Evolutionary conservation across 1,139 yeast genomes (phyloP).

Genomic region (Hemisphaericaspora xylanilytica): DNA sequence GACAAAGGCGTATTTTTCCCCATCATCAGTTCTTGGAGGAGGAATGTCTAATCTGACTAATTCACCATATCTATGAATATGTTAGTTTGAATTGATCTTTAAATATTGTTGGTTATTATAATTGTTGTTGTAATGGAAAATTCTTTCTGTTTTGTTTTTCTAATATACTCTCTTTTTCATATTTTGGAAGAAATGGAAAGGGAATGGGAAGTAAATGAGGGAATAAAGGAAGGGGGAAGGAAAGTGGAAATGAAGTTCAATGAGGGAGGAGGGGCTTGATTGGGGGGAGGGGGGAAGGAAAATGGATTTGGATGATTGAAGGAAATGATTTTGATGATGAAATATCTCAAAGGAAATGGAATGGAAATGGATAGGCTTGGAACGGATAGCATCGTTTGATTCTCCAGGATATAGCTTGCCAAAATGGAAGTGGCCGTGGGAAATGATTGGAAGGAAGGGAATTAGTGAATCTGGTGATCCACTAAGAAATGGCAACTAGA

Average conservation of each 20-base stretch:
- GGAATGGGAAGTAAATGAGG: conserved; percentile 4
- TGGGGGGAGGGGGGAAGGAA: conserved; percentile 3
- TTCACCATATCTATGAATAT: conserved; percentile 50
- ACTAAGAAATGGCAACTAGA: no score
- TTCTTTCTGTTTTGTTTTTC: conserved; percentile 5
- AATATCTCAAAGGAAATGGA: conserved; percentile 4
- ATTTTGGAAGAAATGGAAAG: conserved; percentile 7
- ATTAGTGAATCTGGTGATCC: background rate
- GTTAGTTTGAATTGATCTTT: conserved; percentile 11
- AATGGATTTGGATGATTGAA: background rate
- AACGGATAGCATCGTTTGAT: no score
- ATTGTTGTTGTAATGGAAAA: conserved; percentile 3
- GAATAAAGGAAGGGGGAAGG: conserved; percentile 2
- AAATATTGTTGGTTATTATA: no score
- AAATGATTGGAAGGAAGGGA: conserved; percentile 1
- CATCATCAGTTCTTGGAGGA: conserved; percentile 63
- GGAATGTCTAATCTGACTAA: conserved; percentile 68
- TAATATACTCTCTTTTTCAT: background rate
- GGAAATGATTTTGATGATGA: background rate
- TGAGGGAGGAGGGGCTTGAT: no score
- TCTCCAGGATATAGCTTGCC: no score
- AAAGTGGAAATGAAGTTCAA: background rate
- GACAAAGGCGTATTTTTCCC: conserved; percentile 71
- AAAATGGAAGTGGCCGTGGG: no score
- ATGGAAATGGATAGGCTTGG: no score